Evolutionary conservation across 495 filamentous ascomycete species (phyloP).

Genomic region (Daldinia caldariorum): DNA sequence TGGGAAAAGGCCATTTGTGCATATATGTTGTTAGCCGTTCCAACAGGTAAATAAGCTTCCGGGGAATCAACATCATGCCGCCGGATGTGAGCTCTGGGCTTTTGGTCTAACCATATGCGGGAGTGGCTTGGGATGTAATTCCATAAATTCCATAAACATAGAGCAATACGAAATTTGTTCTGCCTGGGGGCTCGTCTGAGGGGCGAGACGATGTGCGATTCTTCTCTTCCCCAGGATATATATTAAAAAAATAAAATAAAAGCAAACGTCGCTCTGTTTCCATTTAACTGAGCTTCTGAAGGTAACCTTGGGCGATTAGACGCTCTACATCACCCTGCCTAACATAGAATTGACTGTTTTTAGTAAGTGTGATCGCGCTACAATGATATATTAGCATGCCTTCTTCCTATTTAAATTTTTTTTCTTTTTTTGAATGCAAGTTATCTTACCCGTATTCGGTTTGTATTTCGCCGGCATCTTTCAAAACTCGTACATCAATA

Average conservation of each 20-base stretch:
- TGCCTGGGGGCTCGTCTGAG: constrained; percentile 1
- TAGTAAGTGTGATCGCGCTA: constrained; percentile 94
- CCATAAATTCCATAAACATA: neutral
- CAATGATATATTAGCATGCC: constrained; percentile 18
- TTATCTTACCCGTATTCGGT: constrained; percentile 92
- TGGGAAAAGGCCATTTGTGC: constrained; percentile 13
- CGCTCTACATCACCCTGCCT: constrained; percentile 96
- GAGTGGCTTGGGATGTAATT: neutral
- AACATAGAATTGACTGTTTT: constrained; percentile 98
- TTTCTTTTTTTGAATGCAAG: constrained; percentile 8
- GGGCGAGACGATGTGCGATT: neutral
- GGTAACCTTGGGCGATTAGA: constrained; percentile 94
- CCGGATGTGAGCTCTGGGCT: constrained; percentile 20
- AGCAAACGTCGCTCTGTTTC: neutral
- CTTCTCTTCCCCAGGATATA: neutral
- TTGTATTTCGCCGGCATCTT: constrained; percentile 98
- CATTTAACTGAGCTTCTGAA: constrained; percentile 86
- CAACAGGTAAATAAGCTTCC: constrained; percentile 33
- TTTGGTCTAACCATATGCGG: constrained; percentile 23
- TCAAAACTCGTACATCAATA: constrained; percentile 95
- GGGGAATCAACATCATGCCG: constrained; percentile 30
- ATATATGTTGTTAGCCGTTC: constrained; percentile 23
- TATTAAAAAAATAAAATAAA: constrained; percentile 3
- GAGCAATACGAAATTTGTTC: constrained; percentile 6
- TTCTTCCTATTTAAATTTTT: constrained; percentile 42